Base-by-base conservation (phyloP, 176 grass and related monocot species). In the Coix lacrymajobi region DNA sequence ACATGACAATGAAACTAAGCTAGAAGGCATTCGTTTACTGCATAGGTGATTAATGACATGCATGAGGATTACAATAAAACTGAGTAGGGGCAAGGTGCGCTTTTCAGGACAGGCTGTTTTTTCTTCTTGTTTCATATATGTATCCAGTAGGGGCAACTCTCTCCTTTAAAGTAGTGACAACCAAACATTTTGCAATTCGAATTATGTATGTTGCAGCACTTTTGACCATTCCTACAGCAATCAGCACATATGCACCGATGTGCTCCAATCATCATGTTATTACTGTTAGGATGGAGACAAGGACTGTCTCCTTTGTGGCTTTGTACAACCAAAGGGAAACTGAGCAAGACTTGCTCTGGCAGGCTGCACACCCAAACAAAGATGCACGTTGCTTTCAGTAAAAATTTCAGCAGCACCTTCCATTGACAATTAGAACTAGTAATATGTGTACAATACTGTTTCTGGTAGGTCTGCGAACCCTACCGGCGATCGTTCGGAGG, bases 371-470 rank as follows among this genome's bases (percentile, higher is more conserved):
- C 24, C 26, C 70, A 73, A 56, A 64, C n/a, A 83, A 78, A 65
- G 22, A 36, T 22, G 70, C 0, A 83, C 20, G 71, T 78, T 71
- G 52, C 65, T 83, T 51, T 77, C 83, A 78, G 39, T 58, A 72
- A 71, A 71, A 52, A 86, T 58, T 71, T 77, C 83, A 81, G 16
- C 54, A 52, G 41, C 12, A 77, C 1, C 4, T 52, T 52, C 63
- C 16, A 85, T 86, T 90, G 83, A 86, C 73, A 67, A 85, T 32
- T 70, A 85, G 40, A 77, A 73, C 73, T n/a, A 78, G 36, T 78
- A 66, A 29, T 46, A 73, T 57, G 39, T 82, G 57, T 86, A 81
- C n/a, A 82, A 46, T 65, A 82, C 77, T 86, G 57, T 14, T n/a
- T n/a, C n/a, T n/a, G n/a, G n/a, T n/a, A n/a, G n/a, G n/a, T n/a